Evolutionary conservation across 441 rosid species (phyloP).

Genomic region (Biscutella laevigata): DNA sequence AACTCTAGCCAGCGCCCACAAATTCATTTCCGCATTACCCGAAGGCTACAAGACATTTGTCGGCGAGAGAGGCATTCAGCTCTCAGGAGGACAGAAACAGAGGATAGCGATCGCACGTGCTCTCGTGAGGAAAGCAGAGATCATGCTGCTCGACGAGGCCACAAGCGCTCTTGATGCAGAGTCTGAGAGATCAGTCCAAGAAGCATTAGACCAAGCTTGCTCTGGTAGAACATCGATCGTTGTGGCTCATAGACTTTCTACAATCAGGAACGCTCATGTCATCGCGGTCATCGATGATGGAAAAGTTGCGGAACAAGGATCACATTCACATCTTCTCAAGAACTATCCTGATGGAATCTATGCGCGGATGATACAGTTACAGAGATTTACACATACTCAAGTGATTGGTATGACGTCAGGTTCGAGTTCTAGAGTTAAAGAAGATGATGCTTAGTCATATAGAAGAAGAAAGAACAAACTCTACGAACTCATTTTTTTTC

Average conservation of each 20-base stretch:
- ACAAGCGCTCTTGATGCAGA: too few species aligned
- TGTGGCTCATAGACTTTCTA: conserved; percentile 86
- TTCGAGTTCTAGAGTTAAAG: conserved; percentile 59
- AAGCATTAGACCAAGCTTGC: conserved; percentile 87
- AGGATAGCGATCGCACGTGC: too few species aligned
- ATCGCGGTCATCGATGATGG: conserved; percentile 93
- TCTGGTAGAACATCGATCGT: conserved; percentile 77
- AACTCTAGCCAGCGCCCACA: conserved; percentile 85
- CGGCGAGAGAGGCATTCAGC: conserved; percentile 88
- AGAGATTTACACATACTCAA: conserved; percentile 84
- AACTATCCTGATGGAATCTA: conserved; percentile 88
- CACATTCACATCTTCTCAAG: conserved; percentile 81
- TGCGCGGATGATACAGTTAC: conserved; percentile 90
- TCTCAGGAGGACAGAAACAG: too few species aligned
- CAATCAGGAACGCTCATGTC: conserved; percentile 78
- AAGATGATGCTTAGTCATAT: conserved; percentile 47
- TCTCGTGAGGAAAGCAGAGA: conserved; percentile 75
- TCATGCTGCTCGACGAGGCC: conserved; percentile 90
- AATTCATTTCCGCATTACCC: conserved; percentile 75
- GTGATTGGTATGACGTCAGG: conserved; percentile 83
- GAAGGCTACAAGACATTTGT: conserved; percentile 85
- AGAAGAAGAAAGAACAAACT: conserved; percentile 20
- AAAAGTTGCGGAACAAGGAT: conserved; percentile 90
- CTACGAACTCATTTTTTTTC: conserved; percentile 16
- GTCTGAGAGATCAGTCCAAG: conserved; percentile 91